Evolutionary conservation across 2,329 filamentous ascomycete species (phyloP), one percentile per base, ranked within the genome.

Genomic region (Trichophyton benhamiae): DNA sequence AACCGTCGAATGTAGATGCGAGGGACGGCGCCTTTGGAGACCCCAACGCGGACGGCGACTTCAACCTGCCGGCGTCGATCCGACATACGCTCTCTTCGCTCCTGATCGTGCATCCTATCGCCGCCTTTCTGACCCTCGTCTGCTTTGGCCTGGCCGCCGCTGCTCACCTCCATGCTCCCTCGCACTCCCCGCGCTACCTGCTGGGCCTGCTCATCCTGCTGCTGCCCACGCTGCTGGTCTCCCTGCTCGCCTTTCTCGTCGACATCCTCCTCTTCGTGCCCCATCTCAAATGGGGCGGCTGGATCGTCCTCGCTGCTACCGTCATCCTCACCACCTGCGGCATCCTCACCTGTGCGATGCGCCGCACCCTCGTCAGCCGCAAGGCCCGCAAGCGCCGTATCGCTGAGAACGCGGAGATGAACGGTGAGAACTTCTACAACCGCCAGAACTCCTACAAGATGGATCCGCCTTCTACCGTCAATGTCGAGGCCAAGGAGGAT

Each of bases 361-460:
- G 94, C 65, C 85, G 92, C 63, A 95, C 91, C 1, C 79, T 97
- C 62, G 89, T 96, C 64, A 89, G 89, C 73, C 84, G 92, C 68
- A 96, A 96, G 77, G 89, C 91, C n/a, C 83, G 91, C 64, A 91
- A 94, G 80, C 89, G 87, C 78, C 84, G 90, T 53, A 95, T 97
- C 71, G 90, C 86, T 1, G 88, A 95, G 73, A 96, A 97, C 71
- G 89, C 91, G 6, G 91, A 97, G 72, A 97, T 97, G 91, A 97
- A 89, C 72, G 92, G 92, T 30, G 86, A 94, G 69, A 94, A 91
- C 70, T 96, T 87, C 72, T 96, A 95, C 75, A 87, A 86, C 68
- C 82, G 86, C 63, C 75, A 81, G 67, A 71, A 74, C 66, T 73
- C 73, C 64, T 68, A 62, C 65, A 71, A 77, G 66, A 78, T 80